Percentiles rank a stretch among this genome's conserved stretches.
These are phyloP conservation scores for Ceratocystis destructans DNA, from an alignment of 2,329 filamentous ascomycete genomes.

Conservation along the genomic window DNA sequence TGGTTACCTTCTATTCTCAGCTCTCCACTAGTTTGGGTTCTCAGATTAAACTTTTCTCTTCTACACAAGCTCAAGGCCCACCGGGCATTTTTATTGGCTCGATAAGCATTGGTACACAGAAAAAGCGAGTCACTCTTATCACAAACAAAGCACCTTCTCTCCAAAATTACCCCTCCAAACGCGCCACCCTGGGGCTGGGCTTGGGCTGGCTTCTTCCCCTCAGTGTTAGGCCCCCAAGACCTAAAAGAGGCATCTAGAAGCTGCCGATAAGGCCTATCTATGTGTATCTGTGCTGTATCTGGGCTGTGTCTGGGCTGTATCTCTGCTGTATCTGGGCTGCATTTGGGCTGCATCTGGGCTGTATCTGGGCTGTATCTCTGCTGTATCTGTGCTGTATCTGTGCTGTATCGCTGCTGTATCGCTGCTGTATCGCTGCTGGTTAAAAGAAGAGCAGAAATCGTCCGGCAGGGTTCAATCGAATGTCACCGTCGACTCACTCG, in stretches of 20 bases:
- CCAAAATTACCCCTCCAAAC: constrained; percentile 2
- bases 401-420: not conserved
- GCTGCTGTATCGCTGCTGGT: not conserved
- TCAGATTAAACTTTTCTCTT: constrained; percentile 4
- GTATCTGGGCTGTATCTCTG: not conserved
- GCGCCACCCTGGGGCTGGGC: not conserved
- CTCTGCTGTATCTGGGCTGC: not conserved
- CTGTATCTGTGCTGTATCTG: not conserved
- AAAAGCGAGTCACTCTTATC: not conserved
- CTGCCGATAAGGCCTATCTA: not conserved
- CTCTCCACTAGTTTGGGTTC: not conserved
- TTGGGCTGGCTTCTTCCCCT: not conserved
- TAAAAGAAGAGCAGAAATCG: not conserved
- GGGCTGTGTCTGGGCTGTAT: not conserved
- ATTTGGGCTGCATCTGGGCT: too few species aligned
- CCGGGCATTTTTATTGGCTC: not conserved
- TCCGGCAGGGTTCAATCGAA: not conserved
- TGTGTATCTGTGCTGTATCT: not conserved
- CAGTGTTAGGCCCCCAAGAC: not conserved
- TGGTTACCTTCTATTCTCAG: not conserved
- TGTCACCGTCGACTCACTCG: not conserved
- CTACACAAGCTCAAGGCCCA: not conserved
- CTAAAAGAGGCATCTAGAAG: not conserved
- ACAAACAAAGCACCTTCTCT: not conserved
- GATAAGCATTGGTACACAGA: not conserved